Percentiles rank a stretch among this genome's conserved stretches.
Evolutionary conservation across 1,139 yeast species (phyloP).

Genomic region (Saccharomyces hybrid): DNA sequence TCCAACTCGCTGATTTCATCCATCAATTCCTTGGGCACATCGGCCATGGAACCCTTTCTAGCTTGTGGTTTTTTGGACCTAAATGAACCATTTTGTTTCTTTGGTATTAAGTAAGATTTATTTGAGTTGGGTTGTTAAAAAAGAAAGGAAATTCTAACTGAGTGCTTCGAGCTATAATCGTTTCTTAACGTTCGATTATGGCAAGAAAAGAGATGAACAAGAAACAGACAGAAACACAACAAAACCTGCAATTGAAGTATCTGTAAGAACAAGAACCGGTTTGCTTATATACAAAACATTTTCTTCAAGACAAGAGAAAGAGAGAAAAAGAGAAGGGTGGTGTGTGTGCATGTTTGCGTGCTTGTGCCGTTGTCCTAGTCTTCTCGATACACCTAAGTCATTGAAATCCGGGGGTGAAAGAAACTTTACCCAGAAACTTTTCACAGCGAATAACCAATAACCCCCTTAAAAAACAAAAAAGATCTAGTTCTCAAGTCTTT

Average conservation of each 20-base stretch:
- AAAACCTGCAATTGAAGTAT: background rate
- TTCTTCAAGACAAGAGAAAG: background rate
- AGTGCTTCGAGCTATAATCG: background rate
- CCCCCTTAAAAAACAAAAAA: background rate
- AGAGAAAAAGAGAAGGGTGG: background rate
- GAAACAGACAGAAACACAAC: background rate
- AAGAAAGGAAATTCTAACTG: background rate
- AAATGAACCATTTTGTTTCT: slow-evolving; percentile 56
- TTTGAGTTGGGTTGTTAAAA: background rate
- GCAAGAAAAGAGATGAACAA: background rate
- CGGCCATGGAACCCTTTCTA: slow-evolving; percentile 74
- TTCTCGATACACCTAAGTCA: background rate
- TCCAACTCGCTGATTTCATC: slow-evolving; percentile 55
- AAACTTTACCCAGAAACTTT: background rate
- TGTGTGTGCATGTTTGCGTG: background rate
- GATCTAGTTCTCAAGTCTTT: background rate
- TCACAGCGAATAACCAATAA: background rate
- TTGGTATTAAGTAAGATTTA: background rate
- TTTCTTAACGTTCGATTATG: background rate
- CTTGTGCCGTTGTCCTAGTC: background rate
- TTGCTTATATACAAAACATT: background rate
- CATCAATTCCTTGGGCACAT: slow-evolving; percentile 59
- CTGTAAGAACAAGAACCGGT: background rate
- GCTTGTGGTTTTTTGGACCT: slow-evolving; percentile 81
- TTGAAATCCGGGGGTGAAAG: background rate